Percentiles rank a stretch among this genome's conserved stretches.
Conservation (phyloP, 2,329 filamentous ascomycete genomes). For the Allantophomopsis cytisporea region DNA sequence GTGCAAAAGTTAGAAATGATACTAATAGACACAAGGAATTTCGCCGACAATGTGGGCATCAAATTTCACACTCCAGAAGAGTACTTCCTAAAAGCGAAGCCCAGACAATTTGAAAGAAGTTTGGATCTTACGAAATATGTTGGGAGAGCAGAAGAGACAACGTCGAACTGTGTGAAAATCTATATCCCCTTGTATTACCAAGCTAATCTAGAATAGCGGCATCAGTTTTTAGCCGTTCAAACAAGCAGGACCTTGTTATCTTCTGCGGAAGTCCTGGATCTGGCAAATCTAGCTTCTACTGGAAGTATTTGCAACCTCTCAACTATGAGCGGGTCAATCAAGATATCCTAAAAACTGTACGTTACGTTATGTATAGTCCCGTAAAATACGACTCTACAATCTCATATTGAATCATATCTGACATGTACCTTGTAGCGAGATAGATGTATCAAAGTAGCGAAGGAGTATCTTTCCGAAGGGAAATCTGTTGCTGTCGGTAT, state of each 20-base stretch:
- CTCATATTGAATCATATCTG: constrained; percentile 6
- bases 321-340: constrained; percentile 84
- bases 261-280: constrained; percentile 82
- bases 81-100: constrained; percentile 61
- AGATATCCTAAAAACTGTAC: constrained; percentile 65
- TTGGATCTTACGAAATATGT: constrained; percentile 49
- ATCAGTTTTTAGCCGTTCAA: constrained; percentile 20
- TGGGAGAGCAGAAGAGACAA: background rate
- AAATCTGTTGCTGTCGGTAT: constrained; percentile 66
- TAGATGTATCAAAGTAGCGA: constrained; percentile 61
- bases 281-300: constrained; percentile 88
- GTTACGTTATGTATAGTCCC: constrained; percentile 10
- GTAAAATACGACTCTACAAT: background rate
- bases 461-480: constrained; percentile 46
- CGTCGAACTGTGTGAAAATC: background rate
- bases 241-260: constrained; percentile 61
- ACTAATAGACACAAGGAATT: constrained; percentile 36
- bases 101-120: constrained; percentile 50
- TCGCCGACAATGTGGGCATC: constrained; percentile 76
- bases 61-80: constrained; percentile 80
- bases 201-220: constrained; percentile 10
- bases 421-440: constrained; percentile 24
- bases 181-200: constrained; percentile 6
- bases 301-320: constrained; percentile 60
- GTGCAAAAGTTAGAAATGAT: background rate